A percentile compares a stretch with the other conserved stretches of the same genome.
phyloP scores from a whole-genome alignment of 1,284 basidiomycete species.

The Malassezia pachydermatis region DNA sequence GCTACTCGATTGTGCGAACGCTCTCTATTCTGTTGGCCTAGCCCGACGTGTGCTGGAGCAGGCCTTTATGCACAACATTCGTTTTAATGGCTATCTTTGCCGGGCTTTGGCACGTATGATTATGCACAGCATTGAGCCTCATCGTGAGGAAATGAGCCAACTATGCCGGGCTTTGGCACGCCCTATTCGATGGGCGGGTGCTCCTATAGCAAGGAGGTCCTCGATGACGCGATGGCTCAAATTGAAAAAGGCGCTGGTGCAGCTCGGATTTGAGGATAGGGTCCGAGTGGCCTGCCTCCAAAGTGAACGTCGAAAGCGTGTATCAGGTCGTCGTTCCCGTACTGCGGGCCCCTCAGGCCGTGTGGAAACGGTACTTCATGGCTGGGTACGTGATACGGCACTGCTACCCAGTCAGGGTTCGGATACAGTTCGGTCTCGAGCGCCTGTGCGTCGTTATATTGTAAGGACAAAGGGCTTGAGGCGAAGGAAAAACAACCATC shows the following conservation, averaged over 20 bases:
- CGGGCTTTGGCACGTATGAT: conserved; percentile 12
- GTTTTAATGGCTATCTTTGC: conserved; percentile 8
- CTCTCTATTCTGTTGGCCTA: background rate
- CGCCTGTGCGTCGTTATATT: too few species aligned
- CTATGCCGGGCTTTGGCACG: background rate
- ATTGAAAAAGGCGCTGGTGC: conserved; percentile 5
- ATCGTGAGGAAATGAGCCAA: conserved; percentile 6
- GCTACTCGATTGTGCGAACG: conserved; percentile 10
- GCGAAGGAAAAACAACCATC: too few species aligned
- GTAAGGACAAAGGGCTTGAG: too few species aligned
- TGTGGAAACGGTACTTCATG: conserved; percentile 2
- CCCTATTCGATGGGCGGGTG: background rate
- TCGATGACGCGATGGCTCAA: background rate
- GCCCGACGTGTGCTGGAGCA: conserved; percentile 1
- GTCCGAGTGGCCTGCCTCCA: conserved; percentile 2
- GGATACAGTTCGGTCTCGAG: too few species aligned
- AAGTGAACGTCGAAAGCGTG: background rate
- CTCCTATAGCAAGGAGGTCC: background rate
- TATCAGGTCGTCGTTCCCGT: conserved; percentile 4
- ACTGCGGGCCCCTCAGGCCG: background rate
- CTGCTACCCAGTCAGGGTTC: conserved; percentile 15
- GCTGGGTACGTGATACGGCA: conserved; percentile 16
- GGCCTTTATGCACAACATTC: background rate
- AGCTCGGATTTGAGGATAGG: conserved; percentile 13
- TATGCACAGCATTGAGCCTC: conserved; percentile 1